A percentile compares a stretch with the other conserved stretches of the same genome.
Conservation (phyloP, 352 stramenopile species). For the Phytophthora colocasiae region DNA sequence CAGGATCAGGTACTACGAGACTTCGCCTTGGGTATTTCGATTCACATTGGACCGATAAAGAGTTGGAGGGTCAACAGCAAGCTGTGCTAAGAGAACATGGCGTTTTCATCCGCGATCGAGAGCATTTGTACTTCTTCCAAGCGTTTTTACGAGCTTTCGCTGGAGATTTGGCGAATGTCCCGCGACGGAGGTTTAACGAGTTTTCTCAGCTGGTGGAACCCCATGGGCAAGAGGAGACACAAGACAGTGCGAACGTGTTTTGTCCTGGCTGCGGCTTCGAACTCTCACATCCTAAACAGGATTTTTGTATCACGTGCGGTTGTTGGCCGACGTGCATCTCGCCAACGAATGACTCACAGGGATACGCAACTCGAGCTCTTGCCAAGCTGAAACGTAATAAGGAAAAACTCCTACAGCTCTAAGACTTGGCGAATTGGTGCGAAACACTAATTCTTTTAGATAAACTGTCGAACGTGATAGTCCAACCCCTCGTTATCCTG, state of each 20-base stretch:
- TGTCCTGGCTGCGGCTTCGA: constrained; percentile 56
- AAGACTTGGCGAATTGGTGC: neutral
- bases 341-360: constrained; percentile 58
- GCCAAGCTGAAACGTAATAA: constrained; percentile 46
- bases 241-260: constrained; percentile 54
- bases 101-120: constrained; percentile 70
- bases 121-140: constrained; percentile 79
- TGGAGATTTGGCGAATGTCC: constrained; percentile 53
- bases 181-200: constrained; percentile 34
- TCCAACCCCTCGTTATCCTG: no score
- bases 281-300: constrained; percentile 48
- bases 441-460: no score
- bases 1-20: constrained; percentile 77
- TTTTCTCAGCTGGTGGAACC: constrained; percentile 39
- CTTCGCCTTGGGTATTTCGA: constrained; percentile 76
- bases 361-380: constrained; percentile 58
- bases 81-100: constrained; percentile 42
- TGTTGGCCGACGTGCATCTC: constrained; percentile 71
- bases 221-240: constrained; percentile 45
- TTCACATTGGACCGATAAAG: constrained; percentile 38
- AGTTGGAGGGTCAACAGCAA: constrained; percentile 49
- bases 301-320: constrained; percentile 69
- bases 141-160: constrained; percentile 65
- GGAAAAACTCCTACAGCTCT: constrained; percentile 22
- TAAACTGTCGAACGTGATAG: no score